phyloP scores from a whole-genome alignment of 1,284 basidiomycete species.

The Puccinia brachypodii region DNA sequence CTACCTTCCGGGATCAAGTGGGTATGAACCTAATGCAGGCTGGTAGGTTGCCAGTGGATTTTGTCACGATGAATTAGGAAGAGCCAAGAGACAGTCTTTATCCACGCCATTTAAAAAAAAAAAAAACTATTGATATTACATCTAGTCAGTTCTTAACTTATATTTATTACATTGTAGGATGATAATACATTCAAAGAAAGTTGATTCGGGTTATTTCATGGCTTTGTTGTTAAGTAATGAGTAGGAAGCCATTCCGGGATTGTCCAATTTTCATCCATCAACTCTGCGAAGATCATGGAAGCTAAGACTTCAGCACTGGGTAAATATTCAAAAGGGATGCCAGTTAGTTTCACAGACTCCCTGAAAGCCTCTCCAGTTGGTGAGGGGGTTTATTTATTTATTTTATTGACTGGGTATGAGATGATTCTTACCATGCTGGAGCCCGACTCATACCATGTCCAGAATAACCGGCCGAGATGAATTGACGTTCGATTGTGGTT shows the following conservation, averaged over 20 bases:
- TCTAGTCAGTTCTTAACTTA: no score
- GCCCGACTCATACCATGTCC: conserved; percentile 80
- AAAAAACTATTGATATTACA: no score
- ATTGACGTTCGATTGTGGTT: conserved; percentile 62
- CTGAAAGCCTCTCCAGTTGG: conserved; percentile 29
- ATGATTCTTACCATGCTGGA: conserved; percentile 65
- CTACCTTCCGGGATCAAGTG: no score
- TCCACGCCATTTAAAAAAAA: no score
- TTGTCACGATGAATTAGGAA: no score
- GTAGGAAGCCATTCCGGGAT: conserved; percentile 67
- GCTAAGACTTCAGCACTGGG: conserved; percentile 68
- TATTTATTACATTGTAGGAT: no score
- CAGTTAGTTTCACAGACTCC: conserved; percentile 25
- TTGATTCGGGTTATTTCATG: no score
- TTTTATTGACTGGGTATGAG: neutral
- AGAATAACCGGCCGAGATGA: conserved; percentile 70
- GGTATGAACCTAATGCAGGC: no score
- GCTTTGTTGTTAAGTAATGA: conserved; percentile 63
- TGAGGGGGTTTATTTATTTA: neutral
- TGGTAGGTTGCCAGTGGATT: no score
- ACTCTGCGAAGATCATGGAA: conserved; percentile 66
- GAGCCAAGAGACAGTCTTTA: no score
- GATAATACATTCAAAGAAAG: no score
- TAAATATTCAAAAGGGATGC: conserved; percentile 23
- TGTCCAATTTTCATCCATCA: conserved; percentile 61